Evolutionary conservation across 108 stramenopile genomes (phyloP).

Genomic region (Nitzschia sp.): DNA sequence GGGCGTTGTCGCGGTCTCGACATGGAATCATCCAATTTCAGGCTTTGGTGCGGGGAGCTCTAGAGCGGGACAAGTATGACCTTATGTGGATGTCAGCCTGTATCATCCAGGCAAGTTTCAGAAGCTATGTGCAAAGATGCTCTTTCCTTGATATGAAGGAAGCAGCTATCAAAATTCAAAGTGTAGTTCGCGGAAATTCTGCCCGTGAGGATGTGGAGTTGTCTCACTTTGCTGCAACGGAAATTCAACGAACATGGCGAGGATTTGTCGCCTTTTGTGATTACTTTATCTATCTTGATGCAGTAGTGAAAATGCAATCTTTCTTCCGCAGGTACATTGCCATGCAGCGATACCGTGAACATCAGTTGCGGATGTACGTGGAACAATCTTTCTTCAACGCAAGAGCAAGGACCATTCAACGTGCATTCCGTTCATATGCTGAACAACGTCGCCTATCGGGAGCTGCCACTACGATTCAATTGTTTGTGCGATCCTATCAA

Average conservation of each 20-base stretch:
- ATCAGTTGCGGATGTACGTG: constrained; percentile 3
- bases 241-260: constrained; percentile 75
- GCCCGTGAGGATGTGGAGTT: constrained; percentile 29
- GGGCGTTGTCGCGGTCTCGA: background rate
- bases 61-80: background rate
- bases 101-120: constrained; percentile 37
- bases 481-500: constrained; percentile 16
- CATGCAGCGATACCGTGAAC: constrained; percentile 1
- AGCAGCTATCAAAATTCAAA: constrained; percentile 45
- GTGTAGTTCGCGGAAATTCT: constrained; percentile 34
- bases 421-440: constrained; percentile 15
- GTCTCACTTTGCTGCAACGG: constrained; percentile 51
- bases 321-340: constrained; percentile 20
- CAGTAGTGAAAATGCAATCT: constrained; percentile 52
- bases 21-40: constrained; percentile 21
- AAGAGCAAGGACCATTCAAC: constrained; percentile 27
- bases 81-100: constrained; percentile 25
- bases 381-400: constrained; percentile 30
- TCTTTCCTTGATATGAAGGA: constrained; percentile 21
- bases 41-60: constrained; percentile 21
- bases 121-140: constrained; percentile 27
- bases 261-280: constrained; percentile 39
- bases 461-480: constrained; percentile 30
- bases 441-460: constrained; percentile 4
- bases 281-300: constrained; percentile 31